Conservation (phyloP, 2,329 filamentous ascomycete species). For the Thielaviopsis populi region DNA sequence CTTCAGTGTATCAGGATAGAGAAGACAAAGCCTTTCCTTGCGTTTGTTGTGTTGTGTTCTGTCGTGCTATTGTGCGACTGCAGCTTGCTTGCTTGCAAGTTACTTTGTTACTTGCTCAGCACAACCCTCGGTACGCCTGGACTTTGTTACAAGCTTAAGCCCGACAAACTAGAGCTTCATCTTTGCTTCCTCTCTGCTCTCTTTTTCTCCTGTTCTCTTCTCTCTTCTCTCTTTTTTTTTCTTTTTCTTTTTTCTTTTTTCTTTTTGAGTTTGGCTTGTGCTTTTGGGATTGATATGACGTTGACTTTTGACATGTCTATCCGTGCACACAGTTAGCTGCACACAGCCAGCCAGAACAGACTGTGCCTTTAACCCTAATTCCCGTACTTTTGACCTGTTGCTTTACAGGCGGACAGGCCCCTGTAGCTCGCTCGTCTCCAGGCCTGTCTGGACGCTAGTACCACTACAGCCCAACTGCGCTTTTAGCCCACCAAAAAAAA, state of each 20-base stretch:
- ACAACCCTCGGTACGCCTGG: background rate
- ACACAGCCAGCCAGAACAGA: too few species aligned
- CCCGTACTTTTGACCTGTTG: background rate
- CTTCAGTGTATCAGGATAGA: background rate
- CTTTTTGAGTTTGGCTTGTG: background rate
- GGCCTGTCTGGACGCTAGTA: background rate
- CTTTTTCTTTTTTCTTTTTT: background rate
- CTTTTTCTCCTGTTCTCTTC: background rate
- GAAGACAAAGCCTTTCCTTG: background rate
- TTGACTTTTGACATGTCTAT: slow-evolving; percentile 1
- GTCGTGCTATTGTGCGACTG: background rate
- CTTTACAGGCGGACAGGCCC: background rate
- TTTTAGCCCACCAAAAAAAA: background rate
- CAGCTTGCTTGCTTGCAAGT: background rate
- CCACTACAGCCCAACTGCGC: background rate
- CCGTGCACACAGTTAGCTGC: background rate
- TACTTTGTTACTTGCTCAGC: background rate
- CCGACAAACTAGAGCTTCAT: background rate
- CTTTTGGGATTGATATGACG: background rate
- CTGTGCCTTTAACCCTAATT: too few species aligned
- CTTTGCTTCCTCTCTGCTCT: background rate
- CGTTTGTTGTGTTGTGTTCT: background rate
- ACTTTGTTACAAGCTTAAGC: background rate
- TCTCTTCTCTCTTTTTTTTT: background rate
- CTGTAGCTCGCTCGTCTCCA: background rate